Conservation (phyloP, 768 basidiomycete species). For the Leccinum uliginosum region DNA sequence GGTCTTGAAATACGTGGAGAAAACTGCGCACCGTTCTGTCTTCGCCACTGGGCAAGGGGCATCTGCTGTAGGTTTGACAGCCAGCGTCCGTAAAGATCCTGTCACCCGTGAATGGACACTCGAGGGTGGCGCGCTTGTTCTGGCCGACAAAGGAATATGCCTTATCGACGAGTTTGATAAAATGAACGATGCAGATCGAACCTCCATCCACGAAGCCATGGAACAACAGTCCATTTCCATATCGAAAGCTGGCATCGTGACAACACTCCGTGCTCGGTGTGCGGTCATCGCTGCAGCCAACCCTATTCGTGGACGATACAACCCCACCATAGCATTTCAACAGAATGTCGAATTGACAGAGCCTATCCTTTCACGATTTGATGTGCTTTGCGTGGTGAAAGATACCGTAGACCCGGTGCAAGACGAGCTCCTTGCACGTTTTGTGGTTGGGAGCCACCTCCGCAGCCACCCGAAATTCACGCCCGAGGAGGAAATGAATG, state of each 20-base stretch:
- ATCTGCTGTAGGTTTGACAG: conserved; percentile 96
- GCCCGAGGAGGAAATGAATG: conserved; percentile 87
- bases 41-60: conserved; percentile 99
- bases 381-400: conserved; percentile 97
- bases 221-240: conserved; percentile 99
- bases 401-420: conserved; percentile 95
- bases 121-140: conserved; percentile 96
- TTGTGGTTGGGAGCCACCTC: conserved; percentile 96
- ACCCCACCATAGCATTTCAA: conserved; percentile 96
- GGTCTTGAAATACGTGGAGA: conserved; percentile 98
- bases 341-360: conserved; percentile 99
- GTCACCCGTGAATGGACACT: conserved; percentile 98
- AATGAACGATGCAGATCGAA: conserved; percentile 98
- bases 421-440: conserved; percentile 93
- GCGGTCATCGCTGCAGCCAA: conserved; percentile 98
- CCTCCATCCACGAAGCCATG: conserved; percentile 99
- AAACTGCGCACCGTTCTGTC: conserved; percentile 95
- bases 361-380: conserved; percentile 96
- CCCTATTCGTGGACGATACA: conserved; percentile 94
- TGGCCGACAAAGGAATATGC: conserved; percentile 97
- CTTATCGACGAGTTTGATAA: conserved; percentile 99
- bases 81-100: conserved; percentile 98
- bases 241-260: conserved; percentile 97
- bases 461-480: conserved; percentile 94
- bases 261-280: conserved; percentile 95